A percentile compares a stretch with the other conserved stretches of the same genome.
phyloP scores from a whole-genome alignment of 768 basidiomycete genomes.

The Floccularia luteovirens region DNA sequence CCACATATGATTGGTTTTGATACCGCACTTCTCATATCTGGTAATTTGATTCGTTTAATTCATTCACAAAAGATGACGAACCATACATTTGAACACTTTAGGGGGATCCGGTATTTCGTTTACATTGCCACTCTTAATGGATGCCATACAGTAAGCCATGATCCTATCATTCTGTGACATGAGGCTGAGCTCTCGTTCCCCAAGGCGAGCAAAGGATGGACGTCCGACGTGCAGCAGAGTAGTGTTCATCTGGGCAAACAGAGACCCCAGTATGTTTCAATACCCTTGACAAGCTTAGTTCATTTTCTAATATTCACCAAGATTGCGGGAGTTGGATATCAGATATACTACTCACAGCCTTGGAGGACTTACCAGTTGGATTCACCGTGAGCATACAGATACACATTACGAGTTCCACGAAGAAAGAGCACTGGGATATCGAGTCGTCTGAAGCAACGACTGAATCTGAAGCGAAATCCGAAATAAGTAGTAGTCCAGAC shows the following conservation, averaged over 20 bases:
- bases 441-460: neutral
- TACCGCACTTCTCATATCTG: constrained; percentile 31
- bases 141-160: constrained; percentile 17
- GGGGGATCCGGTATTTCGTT: constrained; percentile 46
- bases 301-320: no score
- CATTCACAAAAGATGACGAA: neutral
- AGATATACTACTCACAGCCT: neutral
- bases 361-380: neutral
- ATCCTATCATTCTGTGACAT: neutral
- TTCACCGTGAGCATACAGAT: neutral
- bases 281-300: neutral
- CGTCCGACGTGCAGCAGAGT: neutral
- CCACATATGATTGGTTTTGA: constrained; percentile 26
- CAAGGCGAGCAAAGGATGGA: neutral
- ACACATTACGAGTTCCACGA: neutral
- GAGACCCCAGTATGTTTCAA: neutral
- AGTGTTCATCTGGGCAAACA: neutral
- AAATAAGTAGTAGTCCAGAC: constrained; percentile 3
- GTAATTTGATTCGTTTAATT: constrained; percentile 15
- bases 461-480: constrained; percentile 1
- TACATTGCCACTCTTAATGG: constrained; percentile 34
- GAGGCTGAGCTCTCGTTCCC: neutral
- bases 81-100: constrained; percentile 8
- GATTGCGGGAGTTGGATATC: neutral
- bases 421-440: neutral